phyloP scores from a whole-genome alignment of 192 early-diverging fungal genomes.

The Tieghemiomyces parasiticus region DNA sequence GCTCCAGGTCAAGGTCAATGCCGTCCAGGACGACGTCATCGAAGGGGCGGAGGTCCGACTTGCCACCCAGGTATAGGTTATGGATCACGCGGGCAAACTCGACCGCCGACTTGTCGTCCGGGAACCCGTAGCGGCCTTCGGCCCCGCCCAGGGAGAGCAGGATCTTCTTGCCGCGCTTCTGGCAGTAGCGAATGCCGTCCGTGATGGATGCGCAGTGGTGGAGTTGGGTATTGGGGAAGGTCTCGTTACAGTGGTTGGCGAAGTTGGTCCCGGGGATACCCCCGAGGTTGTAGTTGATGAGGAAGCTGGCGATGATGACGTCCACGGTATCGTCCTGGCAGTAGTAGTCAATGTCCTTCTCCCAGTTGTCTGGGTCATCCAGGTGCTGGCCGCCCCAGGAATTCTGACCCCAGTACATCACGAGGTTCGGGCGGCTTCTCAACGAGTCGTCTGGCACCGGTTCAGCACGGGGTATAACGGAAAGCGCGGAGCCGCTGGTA shows the following conservation, averaged over 20 bases:
- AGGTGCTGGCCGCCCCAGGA: neutral
- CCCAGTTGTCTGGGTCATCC: neutral
- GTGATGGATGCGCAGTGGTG: constrained; percentile 39
- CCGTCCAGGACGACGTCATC: constrained; percentile 42
- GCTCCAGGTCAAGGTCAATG: constrained; percentile 43
- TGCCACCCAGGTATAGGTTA: constrained; percentile 46
- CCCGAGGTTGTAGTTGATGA: constrained; percentile 30
- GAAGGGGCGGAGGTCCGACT: constrained; percentile 34
- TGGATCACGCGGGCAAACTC: constrained; percentile 40
- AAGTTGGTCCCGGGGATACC: constrained; percentile 38
- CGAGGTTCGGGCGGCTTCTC: neutral
- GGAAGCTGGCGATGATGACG: constrained; percentile 39
- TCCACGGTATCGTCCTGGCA: constrained; percentile 42
- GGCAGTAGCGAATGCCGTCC: constrained; percentile 47
- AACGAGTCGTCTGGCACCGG: neutral
- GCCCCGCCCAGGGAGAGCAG: constrained; percentile 52
- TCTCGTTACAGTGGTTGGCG: constrained; percentile 30
- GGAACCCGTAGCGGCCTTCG: constrained; percentile 39
- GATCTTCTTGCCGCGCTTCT: constrained; percentile 40
- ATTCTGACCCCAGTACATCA: constrained; percentile 9
- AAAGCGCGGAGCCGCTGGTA: too few relatives aligned
- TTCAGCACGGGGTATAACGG: too few relatives aligned
- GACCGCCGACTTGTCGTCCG: constrained; percentile 20
- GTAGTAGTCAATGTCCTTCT: constrained; percentile 21
- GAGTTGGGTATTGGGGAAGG: constrained; percentile 33